Percentiles rank a stretch among this genome's conserved stretches.
Evolutionary conservation across 352 stramenopile genomes (phyloP).

Genomic region (Saprolegnia parasitica): DNA sequence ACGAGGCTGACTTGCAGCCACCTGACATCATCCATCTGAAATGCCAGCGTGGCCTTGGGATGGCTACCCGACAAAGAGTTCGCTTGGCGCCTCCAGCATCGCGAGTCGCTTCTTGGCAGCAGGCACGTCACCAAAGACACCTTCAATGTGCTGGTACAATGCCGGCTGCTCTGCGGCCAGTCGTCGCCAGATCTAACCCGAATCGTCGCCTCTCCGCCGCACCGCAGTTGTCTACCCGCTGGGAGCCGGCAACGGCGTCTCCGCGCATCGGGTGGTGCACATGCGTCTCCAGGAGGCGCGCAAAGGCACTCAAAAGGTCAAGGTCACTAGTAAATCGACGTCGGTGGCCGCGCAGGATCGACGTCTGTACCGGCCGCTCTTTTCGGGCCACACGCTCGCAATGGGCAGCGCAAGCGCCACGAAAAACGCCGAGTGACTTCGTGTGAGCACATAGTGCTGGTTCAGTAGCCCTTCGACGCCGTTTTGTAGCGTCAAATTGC

Average conservation of each 20-base stretch:
- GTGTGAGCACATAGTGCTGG: constrained; percentile 23
- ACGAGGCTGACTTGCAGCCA: constrained; percentile 25
- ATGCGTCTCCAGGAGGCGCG: neutral
- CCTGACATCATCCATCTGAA: no score
- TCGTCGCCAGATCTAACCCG: constrained; percentile 5
- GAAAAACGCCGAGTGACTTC: neutral
- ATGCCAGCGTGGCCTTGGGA: neutral
- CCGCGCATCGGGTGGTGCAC: constrained; percentile 14
- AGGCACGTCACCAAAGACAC: neutral
- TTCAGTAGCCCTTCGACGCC: constrained; percentile 12
- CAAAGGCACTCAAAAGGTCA: neutral
- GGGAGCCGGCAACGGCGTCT: constrained; percentile 9
- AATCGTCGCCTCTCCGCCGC: neutral
- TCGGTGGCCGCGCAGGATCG: neutral
- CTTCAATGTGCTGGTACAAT: constrained; percentile 16
- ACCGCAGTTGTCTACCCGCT: neutral
- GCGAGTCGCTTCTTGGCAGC: neutral
- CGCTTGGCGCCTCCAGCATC: neutral
- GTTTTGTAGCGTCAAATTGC: neutral
- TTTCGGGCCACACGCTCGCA: neutral
- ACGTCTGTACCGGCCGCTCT: constrained; percentile 16
- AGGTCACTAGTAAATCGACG: neutral
- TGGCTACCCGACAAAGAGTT: constrained; percentile 10
- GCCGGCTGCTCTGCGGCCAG: neutral
- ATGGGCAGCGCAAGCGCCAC: constrained; percentile 11